These are phyloP conservation scores for Leucogyrophana mollusca DNA, from an alignment of 768 basidiomycete species.

Conservation along the genomic window DNA sequence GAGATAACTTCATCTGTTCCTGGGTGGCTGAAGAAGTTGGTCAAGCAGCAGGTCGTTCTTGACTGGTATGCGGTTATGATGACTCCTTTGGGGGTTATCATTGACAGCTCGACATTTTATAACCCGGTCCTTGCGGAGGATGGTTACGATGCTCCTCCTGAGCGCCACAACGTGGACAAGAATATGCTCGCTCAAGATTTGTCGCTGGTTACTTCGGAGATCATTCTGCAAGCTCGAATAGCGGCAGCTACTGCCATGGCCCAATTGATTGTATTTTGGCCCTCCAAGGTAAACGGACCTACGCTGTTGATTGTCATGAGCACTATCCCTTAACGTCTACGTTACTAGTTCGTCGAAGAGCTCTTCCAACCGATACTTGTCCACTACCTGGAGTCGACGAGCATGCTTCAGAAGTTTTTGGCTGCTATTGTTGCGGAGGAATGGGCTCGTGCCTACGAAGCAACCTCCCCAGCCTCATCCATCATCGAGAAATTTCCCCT, in stretches of 20 bases:
- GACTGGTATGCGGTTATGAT: slow-evolving; percentile 89
- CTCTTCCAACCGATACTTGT: slow-evolving; percentile 72
- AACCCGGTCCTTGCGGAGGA: slow-evolving; percentile 51
- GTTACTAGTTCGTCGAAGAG: slow-evolving; percentile 50
- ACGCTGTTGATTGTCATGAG: neutral
- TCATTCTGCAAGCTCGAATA: slow-evolving; percentile 76
- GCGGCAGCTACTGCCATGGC: slow-evolving; percentile 79
- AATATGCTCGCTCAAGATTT: slow-evolving; percentile 91
- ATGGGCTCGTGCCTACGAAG: slow-evolving; percentile 72
- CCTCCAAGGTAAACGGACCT: slow-evolving; percentile 45
- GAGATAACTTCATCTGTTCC: slow-evolving; percentile 46
- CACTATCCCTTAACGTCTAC: slow-evolving; percentile 22
- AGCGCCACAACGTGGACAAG: slow-evolving; percentile 94
- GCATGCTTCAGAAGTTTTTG: slow-evolving; percentile 89
- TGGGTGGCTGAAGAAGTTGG: slow-evolving; percentile 49
- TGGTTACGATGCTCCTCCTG: slow-evolving; percentile 43
- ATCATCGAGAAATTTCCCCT: slow-evolving; percentile 58
- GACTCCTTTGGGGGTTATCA: slow-evolving; percentile 82
- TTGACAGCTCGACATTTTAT: slow-evolving; percentile 72
- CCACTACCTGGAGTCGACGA: slow-evolving; percentile 82
- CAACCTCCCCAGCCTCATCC: slow-evolving; percentile 29
- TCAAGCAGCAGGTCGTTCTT: slow-evolving; percentile 60
- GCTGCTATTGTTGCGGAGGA: slow-evolving; percentile 87
- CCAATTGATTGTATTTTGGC: slow-evolving; percentile 66
- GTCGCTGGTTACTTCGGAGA: slow-evolving; percentile 73